Conservation (phyloP, 306 rosid species). For the Quercus bicolor region DNA sequence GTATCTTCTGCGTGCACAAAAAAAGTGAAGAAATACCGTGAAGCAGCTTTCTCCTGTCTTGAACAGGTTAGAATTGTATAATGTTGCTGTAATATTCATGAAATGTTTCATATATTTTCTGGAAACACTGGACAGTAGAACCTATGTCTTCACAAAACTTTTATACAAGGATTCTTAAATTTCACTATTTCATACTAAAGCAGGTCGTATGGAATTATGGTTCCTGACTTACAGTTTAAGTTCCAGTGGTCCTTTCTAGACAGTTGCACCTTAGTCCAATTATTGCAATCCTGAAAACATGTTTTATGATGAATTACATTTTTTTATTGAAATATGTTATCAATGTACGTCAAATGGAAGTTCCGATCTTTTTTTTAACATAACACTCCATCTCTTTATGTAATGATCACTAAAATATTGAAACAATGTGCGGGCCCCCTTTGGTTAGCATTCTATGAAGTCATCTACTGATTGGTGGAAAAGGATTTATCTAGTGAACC, state of each 20-base stretch:
- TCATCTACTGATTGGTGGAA: neutral
- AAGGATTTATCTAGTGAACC: neutral
- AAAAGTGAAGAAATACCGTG: slow-evolving; percentile 78
- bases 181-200: neutral
- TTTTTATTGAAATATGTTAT: neutral
- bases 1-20: slow-evolving; percentile 74
- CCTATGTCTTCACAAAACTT: neutral
- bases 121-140: neutral
- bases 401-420: neutral
- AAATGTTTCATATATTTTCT: neutral
- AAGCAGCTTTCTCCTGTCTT: slow-evolving; percentile 81
- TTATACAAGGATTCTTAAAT: neutral
- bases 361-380: neutral
- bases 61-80: slow-evolving; percentile 53
- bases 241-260: neutral
- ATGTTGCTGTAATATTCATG: slow-evolving; percentile 6
- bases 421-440: neutral
- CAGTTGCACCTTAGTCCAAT: neutral
- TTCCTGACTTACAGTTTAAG: neutral
- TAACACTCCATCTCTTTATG: neutral
- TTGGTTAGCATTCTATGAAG: neutral
- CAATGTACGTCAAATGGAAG: neutral
- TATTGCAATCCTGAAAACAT: neutral
- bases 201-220: neutral
- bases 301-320: neutral